Evolutionary conservation across 352 stramenopile species (phyloP).

Genomic region (Plasmopara viticola): DNA sequence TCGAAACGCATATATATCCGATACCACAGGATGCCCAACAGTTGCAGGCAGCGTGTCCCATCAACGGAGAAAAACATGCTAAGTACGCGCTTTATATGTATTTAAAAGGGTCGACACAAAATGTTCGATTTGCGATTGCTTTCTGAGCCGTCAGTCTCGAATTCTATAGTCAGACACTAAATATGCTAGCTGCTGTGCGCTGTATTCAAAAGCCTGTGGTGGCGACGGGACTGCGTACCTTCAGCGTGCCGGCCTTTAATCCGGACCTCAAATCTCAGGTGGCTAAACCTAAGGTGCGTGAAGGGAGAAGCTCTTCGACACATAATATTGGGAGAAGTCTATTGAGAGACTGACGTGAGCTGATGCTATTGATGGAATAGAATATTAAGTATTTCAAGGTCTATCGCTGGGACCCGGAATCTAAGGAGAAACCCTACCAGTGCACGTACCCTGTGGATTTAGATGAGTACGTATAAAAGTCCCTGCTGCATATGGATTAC

Average conservation of each 20-base stretch:
- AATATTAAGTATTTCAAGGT: slow-evolving; percentile 99
- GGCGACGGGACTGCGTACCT: slow-evolving; percentile 40
- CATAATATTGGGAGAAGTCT: not conserved
- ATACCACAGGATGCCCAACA: not conserved
- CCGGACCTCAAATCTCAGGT: slow-evolving; percentile 73
- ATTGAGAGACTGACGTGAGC: slow-evolving; percentile 5
- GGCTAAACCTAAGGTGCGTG: slow-evolving; percentile 65
- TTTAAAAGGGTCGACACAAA: slow-evolving; percentile 6
- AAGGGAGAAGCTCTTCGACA: not conserved
- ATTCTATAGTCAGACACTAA: slow-evolving; percentile 18
- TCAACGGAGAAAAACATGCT: not conserved
- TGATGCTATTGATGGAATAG: slow-evolving; percentile 30
- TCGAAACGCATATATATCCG: slow-evolving; percentile 4
- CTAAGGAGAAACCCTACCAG: slow-evolving; percentile 91
- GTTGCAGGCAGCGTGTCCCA: not conserved
- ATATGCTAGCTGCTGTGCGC: slow-evolving; percentile 29
- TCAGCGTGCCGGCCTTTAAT: slow-evolving; percentile 43
- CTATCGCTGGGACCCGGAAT: slow-evolving; percentile 98
- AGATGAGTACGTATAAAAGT: slow-evolving; percentile 83
- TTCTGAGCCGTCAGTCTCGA: slow-evolving; percentile 31
- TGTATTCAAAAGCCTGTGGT: slow-evolving; percentile 31
- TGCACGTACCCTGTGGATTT: slow-evolving; percentile 97
- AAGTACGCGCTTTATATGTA: slow-evolving; percentile 19
- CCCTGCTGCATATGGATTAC: not conserved
- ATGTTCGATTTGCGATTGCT: slow-evolving; percentile 19